Evolutionary conservation across 1,284 basidiomycete species (phyloP).

Genomic region (Rhodotorula sp.): DNA sequence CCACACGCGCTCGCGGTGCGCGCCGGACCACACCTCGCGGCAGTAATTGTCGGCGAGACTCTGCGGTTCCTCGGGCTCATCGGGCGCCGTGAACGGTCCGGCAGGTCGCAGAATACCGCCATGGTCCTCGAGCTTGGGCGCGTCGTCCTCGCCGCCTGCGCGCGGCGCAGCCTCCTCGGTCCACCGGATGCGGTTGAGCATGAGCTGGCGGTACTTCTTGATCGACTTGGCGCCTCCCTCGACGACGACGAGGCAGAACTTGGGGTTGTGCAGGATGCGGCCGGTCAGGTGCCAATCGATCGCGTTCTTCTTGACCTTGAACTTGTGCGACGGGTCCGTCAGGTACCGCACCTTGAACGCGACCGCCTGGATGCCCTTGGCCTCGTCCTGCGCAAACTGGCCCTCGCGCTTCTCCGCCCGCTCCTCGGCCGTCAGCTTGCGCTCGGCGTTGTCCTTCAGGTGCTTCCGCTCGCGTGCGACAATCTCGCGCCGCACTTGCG

Average conservation of each 20-base stretch:
- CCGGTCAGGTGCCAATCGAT: slow-evolving; percentile 86
- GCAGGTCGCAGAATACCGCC: slow-evolving; percentile 41
- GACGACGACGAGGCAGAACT: slow-evolving; percentile 86
- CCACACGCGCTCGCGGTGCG: slow-evolving; percentile 77
- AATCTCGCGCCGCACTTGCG: slow-evolving; percentile 87
- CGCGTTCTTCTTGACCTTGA: slow-evolving; percentile 95
- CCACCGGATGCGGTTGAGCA: slow-evolving; percentile 89
- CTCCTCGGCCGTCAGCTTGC: slow-evolving; percentile 88
- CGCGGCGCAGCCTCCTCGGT: slow-evolving; percentile 82
- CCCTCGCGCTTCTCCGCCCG: slow-evolving; percentile 77
- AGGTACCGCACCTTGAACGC: slow-evolving; percentile 92
- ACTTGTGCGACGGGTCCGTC: slow-evolving; percentile 87
- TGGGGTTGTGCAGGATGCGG: slow-evolving; percentile 80
- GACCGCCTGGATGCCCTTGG: slow-evolving; percentile 78
- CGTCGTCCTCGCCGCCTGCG: slow-evolving; percentile 50
- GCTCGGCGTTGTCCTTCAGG: slow-evolving; percentile 84
- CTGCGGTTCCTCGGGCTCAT: slow-evolving; percentile 48
- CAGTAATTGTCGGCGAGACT: slow-evolving; percentile 82
- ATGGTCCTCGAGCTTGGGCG: slow-evolving; percentile 49
- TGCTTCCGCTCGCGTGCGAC: slow-evolving; percentile 82
- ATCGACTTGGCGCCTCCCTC: slow-evolving; percentile 86
- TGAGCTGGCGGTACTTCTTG: slow-evolving; percentile 81
- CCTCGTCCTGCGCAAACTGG: slow-evolving; percentile 74
- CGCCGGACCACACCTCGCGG: slow-evolving; percentile 89
- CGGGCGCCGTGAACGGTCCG: slow-evolving; percentile 47